Evolutionary conservation across 345 rosid genomes (phyloP), one percentile per base, ranked within the genome.

Genomic region (Salix purpurea): DNA sequence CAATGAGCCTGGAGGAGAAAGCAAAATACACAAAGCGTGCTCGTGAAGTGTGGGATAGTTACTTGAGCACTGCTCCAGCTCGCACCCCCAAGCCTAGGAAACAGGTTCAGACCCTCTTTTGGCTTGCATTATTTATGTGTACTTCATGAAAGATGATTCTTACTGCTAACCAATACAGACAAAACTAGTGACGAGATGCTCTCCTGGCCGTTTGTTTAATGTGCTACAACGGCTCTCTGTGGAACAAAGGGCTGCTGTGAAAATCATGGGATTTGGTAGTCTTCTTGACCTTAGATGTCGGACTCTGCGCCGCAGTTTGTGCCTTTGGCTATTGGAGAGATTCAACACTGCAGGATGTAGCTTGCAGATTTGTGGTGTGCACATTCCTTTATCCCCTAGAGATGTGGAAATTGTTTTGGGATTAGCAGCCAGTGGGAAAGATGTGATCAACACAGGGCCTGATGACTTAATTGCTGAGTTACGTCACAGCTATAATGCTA

Each of bases 351-450:
- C 81, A 73, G 23, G 73, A 14, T 44, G 77, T 44, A 83, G 87
- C 76, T 78, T 84, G 87, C 82, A 86, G 67, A 84, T 86, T 67
- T 82, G 89, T 74, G 87, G 85, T 32, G 61, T 79, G 69, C 28
- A 70, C 77, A 77, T 86, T 73, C 84, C 84, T 74, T 75, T 86
- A 72, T 77, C 76, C 58, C 81, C 84, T n/a, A 74, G n/a, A 74
- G 87, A 86, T 54, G 87, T 86, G 76, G 89, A 86, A 75, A 76
- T 74, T 82, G 89, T 86, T 64, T 81, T 86, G 84, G 89, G 89
- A 69, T 74, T 86, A 67, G 77, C 89, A 6, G 86, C 89, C 67
- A 71, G 65, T 15, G 86, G 88, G 80, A 86, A 86, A 86, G 87
- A 86, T 79, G 87, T 86, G 67, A 82, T 86, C 73, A 86, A 86